These are phyloP conservation scores for Fusarium floridanum DNA, from an alignment of 2,329 filamentous ascomycete genomes.

Conservation along the genomic window DNA sequence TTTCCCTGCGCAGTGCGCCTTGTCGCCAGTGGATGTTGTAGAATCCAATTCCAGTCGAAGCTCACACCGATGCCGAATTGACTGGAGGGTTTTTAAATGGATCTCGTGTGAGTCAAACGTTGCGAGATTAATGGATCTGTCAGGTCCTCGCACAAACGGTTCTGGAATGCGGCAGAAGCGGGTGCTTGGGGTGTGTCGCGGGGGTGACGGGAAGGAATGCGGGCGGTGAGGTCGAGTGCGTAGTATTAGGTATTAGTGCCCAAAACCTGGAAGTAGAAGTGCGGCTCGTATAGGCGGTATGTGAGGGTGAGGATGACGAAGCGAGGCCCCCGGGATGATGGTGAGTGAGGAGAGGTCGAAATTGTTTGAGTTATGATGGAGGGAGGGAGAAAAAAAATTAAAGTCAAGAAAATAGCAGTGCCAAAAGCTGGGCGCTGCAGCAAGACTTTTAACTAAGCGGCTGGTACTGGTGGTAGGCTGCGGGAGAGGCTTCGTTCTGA, in stretches of 20 bases:
- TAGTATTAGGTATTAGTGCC: constrained; percentile 27
- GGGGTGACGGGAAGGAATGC: constrained; percentile 22
- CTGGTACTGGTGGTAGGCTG: constrained; percentile 44
- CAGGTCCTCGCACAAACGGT: constrained; percentile 13
- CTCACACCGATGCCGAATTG: constrained; percentile 21
- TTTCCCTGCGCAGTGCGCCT: constrained; percentile 15
- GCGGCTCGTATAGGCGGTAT: constrained; percentile 4
- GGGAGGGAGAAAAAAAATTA: constrained; percentile 18
- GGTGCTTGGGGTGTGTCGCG: constrained; percentile 14
- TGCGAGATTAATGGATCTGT: constrained; percentile 24
- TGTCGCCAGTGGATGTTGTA: constrained; percentile 14
- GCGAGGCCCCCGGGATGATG: constrained; percentile 19
- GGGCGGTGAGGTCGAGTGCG: constrained; percentile 19
- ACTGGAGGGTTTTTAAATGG: constrained; percentile 9
- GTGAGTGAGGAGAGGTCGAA: constrained; percentile 3
- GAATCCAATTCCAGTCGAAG: constrained; percentile 30
- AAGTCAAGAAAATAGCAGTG: constrained; percentile 32
- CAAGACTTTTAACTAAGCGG: constrained; percentile 49
- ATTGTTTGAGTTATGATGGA: constrained; percentile 12
- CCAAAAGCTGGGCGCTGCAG: constrained; percentile 48
- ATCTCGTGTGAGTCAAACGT: constrained; percentile 1
- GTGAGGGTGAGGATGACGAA: constrained; percentile 11
- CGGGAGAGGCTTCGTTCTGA: constrained; percentile 39
- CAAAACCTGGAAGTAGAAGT: constrained; percentile 24
- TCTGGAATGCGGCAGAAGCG: constrained; percentile 39